A percentile compares a stretch with the other conserved stretches of the same genome.
Evolutionary conservation across 768 basidiomycete genomes (phyloP).

Genomic region (Serendipita indica): DNA sequence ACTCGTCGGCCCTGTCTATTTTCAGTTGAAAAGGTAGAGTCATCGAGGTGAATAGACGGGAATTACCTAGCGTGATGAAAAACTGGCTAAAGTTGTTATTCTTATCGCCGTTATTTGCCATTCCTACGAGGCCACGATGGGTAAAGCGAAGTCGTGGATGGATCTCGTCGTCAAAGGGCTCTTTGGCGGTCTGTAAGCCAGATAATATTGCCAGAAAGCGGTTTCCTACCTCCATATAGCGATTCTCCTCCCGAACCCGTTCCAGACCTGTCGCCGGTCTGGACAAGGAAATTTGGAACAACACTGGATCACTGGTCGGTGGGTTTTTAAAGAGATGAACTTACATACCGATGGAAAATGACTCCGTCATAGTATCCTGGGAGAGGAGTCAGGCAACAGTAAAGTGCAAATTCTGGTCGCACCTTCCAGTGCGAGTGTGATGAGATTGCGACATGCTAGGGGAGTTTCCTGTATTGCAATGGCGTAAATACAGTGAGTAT

Average conservation of each 20-base stretch:
- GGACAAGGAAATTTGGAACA: slow-evolving; percentile 82
- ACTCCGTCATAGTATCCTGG: slow-evolving; percentile 92
- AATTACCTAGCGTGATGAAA: slow-evolving; percentile 76
- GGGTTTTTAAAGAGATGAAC: neutral
- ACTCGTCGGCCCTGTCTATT: slow-evolving; percentile 78
- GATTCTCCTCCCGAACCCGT: slow-evolving; percentile 89
- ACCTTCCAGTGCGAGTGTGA: slow-evolving; percentile 84
- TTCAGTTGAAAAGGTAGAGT: slow-evolving; percentile 9
- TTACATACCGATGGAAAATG: slow-evolving; percentile 74
- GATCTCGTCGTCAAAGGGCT: slow-evolving; percentile 88
- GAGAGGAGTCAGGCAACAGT: neutral
- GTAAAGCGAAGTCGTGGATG: slow-evolving; percentile 80
- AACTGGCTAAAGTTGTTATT: slow-evolving; percentile 91
- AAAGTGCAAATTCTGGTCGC: slow-evolving; percentile 17
- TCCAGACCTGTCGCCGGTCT: slow-evolving; percentile 86
- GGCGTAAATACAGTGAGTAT: neutral
- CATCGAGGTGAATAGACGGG: neutral
- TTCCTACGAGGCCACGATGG: slow-evolving; percentile 82
- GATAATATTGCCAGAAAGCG: slow-evolving; percentile 18
- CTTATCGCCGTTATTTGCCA: slow-evolving; percentile 83
- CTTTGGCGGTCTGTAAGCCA: too few species aligned
- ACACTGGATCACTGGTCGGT: slow-evolving; percentile 30
- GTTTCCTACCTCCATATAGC: slow-evolving; percentile 64
- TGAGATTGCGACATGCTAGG: slow-evolving; percentile 82
- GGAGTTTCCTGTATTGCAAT: slow-evolving; percentile 59